phyloP scores from a whole-genome alignment of 768 basidiomycete genomes.

The Sarcomyxa edulis region DNA sequence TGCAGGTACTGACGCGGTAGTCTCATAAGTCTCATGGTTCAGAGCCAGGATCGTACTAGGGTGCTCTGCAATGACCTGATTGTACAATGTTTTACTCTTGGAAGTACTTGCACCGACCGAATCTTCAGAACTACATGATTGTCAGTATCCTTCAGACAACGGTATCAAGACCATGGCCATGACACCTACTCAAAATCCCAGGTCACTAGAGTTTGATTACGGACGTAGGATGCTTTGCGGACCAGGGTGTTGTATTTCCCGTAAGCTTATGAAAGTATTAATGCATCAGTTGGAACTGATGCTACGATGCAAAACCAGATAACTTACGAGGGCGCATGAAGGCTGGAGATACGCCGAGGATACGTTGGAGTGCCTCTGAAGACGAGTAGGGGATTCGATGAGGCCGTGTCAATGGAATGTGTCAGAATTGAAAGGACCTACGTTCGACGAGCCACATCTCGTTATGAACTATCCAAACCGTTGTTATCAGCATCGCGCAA shows the following conservation, averaged over 20 bases:
- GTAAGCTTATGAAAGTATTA: slow-evolving; percentile 26
- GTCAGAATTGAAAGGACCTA: too few species aligned
- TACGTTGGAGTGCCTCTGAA: slow-evolving; percentile 34
- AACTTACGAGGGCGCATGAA: slow-evolving; percentile 48
- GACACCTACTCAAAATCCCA: slow-evolving; percentile 13
- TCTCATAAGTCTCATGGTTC: slow-evolving; percentile 31
- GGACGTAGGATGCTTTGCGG: slow-evolving; percentile 25
- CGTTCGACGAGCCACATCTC: slow-evolving; percentile 42
- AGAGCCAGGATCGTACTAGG: slow-evolving; percentile 32
- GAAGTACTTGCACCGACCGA: slow-evolving; percentile 23
- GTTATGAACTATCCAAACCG: slow-evolving; percentile 28
- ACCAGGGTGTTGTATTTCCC: slow-evolving; percentile 45
- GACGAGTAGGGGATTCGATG: too few species aligned
- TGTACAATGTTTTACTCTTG: slow-evolving; percentile 24
- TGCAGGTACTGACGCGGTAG: slow-evolving; percentile 16
- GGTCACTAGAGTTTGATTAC: slow-evolving; percentile 24
- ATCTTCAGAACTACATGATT: slow-evolving; percentile 37
- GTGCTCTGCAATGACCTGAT: slow-evolving; percentile 17
- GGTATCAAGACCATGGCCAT: not conserved
- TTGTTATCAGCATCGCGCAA: not conserved
- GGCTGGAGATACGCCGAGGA: slow-evolving; percentile 36
- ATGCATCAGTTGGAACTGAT: not conserved
- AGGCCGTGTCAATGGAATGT: too few species aligned
- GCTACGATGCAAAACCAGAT: slow-evolving; percentile 16
- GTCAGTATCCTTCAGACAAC: not conserved